Conservation (phyloP, 2,329 filamentous ascomycete genomes). For the Penicillium crustosum region DNA sequence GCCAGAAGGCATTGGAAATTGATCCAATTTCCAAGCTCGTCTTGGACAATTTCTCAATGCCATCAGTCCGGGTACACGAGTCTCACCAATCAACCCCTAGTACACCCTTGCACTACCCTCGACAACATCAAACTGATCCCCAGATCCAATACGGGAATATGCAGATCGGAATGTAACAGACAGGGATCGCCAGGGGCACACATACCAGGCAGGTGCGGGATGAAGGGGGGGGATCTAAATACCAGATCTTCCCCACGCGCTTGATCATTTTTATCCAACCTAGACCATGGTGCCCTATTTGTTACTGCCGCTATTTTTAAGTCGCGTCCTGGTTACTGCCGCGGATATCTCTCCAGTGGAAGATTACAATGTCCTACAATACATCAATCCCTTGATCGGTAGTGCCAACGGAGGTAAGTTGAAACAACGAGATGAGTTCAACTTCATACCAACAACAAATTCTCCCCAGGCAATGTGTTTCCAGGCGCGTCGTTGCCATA, state of each 20-base stretch:
- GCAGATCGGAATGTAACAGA: not conserved
- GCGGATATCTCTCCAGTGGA: constrained; percentile 15
- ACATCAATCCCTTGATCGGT: constrained; percentile 55
- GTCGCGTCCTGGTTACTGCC: constrained; percentile 11
- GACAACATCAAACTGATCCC: not conserved
- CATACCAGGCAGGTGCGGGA: not conserved
- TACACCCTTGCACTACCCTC: not conserved
- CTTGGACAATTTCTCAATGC: not conserved
- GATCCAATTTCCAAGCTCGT: not conserved
- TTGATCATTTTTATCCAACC: not conserved
- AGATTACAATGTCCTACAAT: constrained; percentile 45
- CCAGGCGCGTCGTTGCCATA: constrained; percentile 56
- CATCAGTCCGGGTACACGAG: not conserved
- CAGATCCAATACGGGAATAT: not conserved
- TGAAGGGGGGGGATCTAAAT: constrained; percentile 4
- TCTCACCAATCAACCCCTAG: not conserved
- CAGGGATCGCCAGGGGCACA: constrained; percentile 1
- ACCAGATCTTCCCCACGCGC: not conserved
- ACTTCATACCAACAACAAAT: not conserved
- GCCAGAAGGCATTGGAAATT: not conserved
- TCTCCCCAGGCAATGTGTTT: constrained; percentile 53
- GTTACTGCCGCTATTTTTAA: constrained; percentile 14
- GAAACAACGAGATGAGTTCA: not conserved
- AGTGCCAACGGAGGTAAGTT: constrained; percentile 49
- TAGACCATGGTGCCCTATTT: constrained; percentile 14